Conservation (phyloP, 345 rosid species). For the Citrus maxima region DNA sequence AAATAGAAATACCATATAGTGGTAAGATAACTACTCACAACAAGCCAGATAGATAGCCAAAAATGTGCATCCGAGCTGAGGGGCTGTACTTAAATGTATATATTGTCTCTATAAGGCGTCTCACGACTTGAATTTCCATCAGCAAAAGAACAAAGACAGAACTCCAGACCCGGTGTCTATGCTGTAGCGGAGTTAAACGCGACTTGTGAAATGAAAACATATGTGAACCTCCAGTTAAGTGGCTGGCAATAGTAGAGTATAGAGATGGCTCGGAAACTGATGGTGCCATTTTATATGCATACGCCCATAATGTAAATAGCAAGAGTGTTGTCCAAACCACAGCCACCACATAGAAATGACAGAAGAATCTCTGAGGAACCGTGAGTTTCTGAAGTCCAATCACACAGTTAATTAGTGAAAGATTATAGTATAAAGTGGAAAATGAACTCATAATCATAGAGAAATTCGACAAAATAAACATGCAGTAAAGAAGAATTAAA, state of each 20-base stretch:
- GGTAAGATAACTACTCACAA: constrained; percentile 43
- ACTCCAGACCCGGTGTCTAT: constrained; percentile 44
- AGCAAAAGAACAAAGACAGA: constrained; percentile 58
- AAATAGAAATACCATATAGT: not conserved
- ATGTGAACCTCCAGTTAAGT: constrained; percentile 50
- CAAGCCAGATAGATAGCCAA: constrained; percentile 54
- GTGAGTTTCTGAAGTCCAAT: constrained; percentile 52
- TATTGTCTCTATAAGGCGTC: constrained; percentile 62
- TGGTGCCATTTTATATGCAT: constrained; percentile 44
- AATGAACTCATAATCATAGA: not conserved
- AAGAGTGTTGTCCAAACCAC: constrained; percentile 64
- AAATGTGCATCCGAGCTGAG: constrained; percentile 59
- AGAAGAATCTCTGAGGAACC: constrained; percentile 66
- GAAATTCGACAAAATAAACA: not conserved
- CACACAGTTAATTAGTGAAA: not conserved
- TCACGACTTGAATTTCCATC: constrained; percentile 65
- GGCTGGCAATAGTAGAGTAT: constrained; percentile 36
- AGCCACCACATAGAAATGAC: constrained; percentile 63
- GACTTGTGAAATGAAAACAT: constrained; percentile 41
- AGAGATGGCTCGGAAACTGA: constrained; percentile 36
- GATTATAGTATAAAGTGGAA: not conserved
- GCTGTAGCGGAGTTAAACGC: constrained; percentile 31
- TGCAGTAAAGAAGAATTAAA: not conserved
- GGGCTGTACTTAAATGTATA: constrained; percentile 62
- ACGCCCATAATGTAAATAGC: constrained; percentile 54